Conservation (phyloP, 106 monocot genomes). For the Dendrobium officinale region DNA sequence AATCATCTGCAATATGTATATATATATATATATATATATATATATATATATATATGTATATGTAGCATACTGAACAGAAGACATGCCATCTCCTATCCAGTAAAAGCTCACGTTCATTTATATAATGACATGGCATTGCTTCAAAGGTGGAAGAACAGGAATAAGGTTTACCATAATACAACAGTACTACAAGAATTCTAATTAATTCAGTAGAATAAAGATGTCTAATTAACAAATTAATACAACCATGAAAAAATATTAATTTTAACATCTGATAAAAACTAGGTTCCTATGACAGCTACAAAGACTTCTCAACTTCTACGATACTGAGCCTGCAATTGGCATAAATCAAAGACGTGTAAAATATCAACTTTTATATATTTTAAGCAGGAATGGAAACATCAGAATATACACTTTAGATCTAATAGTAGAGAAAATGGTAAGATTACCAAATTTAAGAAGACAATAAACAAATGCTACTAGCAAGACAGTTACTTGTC, state of each 20-base stretch:
- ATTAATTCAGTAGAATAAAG: background rate
- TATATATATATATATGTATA: too few relatives aligned
- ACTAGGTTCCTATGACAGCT: background rate
- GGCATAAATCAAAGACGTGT: background rate
- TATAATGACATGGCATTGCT: background rate
- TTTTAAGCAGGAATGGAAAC: background rate
- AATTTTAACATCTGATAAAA: background rate
- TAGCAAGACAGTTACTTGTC: too few relatives aligned
- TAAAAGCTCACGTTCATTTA: background rate
- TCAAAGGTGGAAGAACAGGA: background rate
- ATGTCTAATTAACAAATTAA: background rate
- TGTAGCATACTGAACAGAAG: too few relatives aligned
- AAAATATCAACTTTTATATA: background rate
- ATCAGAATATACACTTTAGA: background rate
- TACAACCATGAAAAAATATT: background rate
- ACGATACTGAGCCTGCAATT: background rate
- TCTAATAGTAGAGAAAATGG: background rate
- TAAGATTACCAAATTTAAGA: background rate
- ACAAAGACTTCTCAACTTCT: too few relatives aligned
- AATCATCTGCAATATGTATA: too few relatives aligned
- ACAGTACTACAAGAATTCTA: background rate
- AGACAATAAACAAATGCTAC: background rate
- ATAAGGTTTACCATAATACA: background rate
- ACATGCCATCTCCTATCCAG: too few relatives aligned
- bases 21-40: too few relatives aligned